Conservation (phyloP, 768 basidiomycete genomes). For the Scleroderma citrinum region DNA sequence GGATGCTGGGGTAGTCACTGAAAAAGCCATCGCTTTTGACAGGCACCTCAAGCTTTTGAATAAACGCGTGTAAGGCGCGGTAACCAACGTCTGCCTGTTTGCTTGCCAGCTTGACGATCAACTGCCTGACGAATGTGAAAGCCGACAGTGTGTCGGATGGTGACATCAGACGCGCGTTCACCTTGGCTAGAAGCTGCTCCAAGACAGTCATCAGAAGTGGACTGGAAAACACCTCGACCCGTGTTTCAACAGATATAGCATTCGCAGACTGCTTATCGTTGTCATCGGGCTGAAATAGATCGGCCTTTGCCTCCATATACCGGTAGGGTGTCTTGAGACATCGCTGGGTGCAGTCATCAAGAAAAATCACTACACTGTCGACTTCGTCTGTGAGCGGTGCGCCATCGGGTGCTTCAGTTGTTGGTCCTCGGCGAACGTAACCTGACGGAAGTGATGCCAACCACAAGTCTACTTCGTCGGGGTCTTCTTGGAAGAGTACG, state of each 20-base stretch:
- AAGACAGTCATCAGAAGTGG: conserved; percentile 76
- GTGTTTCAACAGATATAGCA: conserved; percentile 4
- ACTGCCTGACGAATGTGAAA: conserved; percentile 54
- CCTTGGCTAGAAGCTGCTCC: conserved; percentile 71
- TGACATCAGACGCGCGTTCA: conserved; percentile 46
- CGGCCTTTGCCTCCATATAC: conserved; percentile 70
- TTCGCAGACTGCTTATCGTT: conserved; percentile 3
- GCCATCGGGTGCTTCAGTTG: conserved; percentile 45
- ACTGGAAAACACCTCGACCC: conserved; percentile 44
- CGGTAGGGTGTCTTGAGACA: conserved; percentile 79
- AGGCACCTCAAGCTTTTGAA: conserved; percentile 33
- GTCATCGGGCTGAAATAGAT: conserved; percentile 20
- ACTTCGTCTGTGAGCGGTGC: conserved; percentile 50
- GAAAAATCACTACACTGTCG: conserved; percentile 53
- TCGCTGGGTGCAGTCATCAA: conserved; percentile 83
- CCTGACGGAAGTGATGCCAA: conserved; percentile 53
- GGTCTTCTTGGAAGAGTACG: conserved; percentile 75
- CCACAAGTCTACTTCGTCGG: conserved; percentile 70
- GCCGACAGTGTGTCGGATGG: conserved; percentile 62
- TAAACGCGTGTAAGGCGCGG: conserved; percentile 23
- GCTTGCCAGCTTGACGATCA: conserved; percentile 51
- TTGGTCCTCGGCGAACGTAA: conserved; percentile 26
- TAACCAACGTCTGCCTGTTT: conserved; percentile 45
- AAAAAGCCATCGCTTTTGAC: conserved; percentile 27
- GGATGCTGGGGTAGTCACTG: conserved; percentile 29